Evolutionary conservation across 805 yeast species (phyloP).

Genomic region (Candida ponderosae): DNA sequence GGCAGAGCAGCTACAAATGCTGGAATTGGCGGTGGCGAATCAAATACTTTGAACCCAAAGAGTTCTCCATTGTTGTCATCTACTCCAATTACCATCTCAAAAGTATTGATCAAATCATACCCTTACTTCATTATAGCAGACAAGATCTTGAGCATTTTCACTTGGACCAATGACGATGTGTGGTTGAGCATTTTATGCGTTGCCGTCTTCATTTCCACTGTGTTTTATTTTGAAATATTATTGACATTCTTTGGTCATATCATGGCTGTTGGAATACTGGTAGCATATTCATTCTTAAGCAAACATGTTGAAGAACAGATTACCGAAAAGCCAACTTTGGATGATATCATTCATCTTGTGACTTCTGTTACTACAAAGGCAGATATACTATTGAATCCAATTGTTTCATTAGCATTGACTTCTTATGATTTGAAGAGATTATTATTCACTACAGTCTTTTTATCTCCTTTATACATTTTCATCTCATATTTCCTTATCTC

Average conservation of each 20-base stretch:
- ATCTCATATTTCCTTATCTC: slow-evolving; percentile 59
- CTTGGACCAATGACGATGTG: slow-evolving; percentile 87
- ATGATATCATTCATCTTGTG: slow-evolving; percentile 73
- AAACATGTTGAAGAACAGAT: slow-evolving; percentile 50
- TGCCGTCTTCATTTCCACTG: slow-evolving; percentile 44
- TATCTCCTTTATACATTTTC: slow-evolving; percentile 79
- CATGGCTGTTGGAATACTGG: slow-evolving; percentile 51
- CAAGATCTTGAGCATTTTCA: slow-evolving; percentile 58
- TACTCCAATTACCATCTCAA: slow-evolving; percentile 88
- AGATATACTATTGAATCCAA: slow-evolving; percentile 74
- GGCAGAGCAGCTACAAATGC: slow-evolving; percentile 21
- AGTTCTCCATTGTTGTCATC: slow-evolving; percentile 73
- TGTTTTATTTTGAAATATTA: slow-evolving; percentile 72
- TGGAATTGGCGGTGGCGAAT: slow-evolving; percentile 15
- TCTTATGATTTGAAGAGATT: slow-evolving; percentile 74
- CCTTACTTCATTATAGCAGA: slow-evolving; percentile 77
- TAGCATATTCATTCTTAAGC: slow-evolving; percentile 53
- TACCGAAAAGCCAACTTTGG: slow-evolving; percentile 69
- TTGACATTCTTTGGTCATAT: slow-evolving; percentile 81
- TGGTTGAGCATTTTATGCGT: slow-evolving; percentile 67
- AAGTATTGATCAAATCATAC: slow-evolving; percentile 73
- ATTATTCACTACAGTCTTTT: slow-evolving; percentile 73
- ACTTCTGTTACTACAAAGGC: slow-evolving; percentile 69
- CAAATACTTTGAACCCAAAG: slow-evolving; percentile 10
- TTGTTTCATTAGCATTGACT: slow-evolving; percentile 64